A percentile compares a stretch with the other conserved stretches of the same genome.
Conservation (phyloP, 768 basidiomycete species). For the Boletellus ananiceps region DNA sequence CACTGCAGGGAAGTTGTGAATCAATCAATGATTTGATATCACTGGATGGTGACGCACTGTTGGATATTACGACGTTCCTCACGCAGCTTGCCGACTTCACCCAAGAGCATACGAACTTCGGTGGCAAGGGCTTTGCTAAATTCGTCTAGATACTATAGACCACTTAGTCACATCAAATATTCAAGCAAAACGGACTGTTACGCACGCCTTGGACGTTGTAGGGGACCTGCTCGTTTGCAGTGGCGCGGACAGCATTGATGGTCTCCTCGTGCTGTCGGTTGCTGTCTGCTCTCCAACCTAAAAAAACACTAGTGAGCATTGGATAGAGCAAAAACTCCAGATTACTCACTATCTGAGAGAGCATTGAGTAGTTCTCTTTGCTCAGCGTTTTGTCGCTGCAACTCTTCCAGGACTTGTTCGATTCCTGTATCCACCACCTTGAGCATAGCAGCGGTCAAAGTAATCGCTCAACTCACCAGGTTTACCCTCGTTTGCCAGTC, state of each 20-base stretch:
- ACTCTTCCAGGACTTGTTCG: constrained; percentile 55
- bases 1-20: constrained; percentile 39
- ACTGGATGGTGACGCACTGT: constrained; percentile 50
- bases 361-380: constrained; percentile 51
- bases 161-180: constrained; percentile 6
- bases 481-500: constrained; percentile 47
- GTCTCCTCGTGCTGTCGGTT: constrained; percentile 62
- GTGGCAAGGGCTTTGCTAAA: constrained; percentile 81
- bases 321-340: not conserved
- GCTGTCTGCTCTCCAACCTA: constrained; percentile 68
- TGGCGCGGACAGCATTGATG: constrained; percentile 60
- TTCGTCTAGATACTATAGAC: constrained; percentile 70
- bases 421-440: constrained; percentile 39
- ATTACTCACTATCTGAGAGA: constrained; percentile 53
- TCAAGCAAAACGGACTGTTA: constrained; percentile 3
- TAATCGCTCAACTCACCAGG: constrained; percentile 44
- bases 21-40: not conserved
- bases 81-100: constrained; percentile 78
- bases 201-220: constrained; percentile 82
- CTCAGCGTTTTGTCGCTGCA: constrained; percentile 55
- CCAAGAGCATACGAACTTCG: constrained; percentile 79
- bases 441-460: constrained; percentile 1
- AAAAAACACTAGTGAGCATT: constrained; percentile 10
- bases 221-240: constrained; percentile 70
- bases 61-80: constrained; percentile 75